Conservation (phyloP, 768 basidiomycete genomes). For the Lyophyllum decastes region DNA sequence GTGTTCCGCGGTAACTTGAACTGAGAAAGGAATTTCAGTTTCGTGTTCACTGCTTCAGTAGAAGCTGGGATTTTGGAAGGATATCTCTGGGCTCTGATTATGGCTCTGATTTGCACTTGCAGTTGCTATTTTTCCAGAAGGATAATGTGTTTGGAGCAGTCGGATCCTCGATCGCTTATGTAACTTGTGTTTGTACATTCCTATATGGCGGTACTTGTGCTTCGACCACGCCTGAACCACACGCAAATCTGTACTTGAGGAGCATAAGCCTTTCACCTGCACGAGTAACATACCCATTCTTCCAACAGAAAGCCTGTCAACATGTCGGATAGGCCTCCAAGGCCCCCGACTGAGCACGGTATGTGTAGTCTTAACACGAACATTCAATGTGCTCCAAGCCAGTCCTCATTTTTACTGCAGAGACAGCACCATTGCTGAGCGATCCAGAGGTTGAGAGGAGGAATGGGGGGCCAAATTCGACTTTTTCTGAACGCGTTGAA, state of each 20-base stretch:
- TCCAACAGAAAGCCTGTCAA: not conserved
- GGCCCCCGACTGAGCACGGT: conserved; percentile 63
- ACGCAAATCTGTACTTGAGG: conserved; percentile 1
- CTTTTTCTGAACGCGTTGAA: conserved; percentile 50
- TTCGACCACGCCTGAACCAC: not conserved
- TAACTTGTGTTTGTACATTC: not conserved
- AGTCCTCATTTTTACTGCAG: conserved; percentile 35
- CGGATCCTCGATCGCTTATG: not conserved
- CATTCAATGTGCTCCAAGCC: not conserved
- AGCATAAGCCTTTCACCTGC: not conserved
- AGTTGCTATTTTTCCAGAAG: conserved; percentile 22
- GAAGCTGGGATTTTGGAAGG: conserved; percentile 17
- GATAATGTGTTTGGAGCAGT: conserved; percentile 8
- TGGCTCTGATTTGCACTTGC: conserved; percentile 20
- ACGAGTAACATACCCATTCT: not conserved
- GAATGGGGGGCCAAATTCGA: conserved; percentile 21
- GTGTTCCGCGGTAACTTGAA: not conserved
- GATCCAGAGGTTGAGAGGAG: conserved; percentile 43
- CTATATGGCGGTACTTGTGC: not conserved
- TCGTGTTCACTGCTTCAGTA: conserved; percentile 22
- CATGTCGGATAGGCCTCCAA: conserved; percentile 59
- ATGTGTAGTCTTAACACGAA: conserved; percentile 3
- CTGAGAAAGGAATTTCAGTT: conserved; percentile 12
- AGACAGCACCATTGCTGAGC: conserved; percentile 64
- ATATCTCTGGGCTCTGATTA: conserved; percentile 17